These are phyloP conservation scores for bread wheat (Triticum aestivum) DNA, from an alignment of 176 grass and related monocot genomes.

Conservation along the genomic window DNA sequence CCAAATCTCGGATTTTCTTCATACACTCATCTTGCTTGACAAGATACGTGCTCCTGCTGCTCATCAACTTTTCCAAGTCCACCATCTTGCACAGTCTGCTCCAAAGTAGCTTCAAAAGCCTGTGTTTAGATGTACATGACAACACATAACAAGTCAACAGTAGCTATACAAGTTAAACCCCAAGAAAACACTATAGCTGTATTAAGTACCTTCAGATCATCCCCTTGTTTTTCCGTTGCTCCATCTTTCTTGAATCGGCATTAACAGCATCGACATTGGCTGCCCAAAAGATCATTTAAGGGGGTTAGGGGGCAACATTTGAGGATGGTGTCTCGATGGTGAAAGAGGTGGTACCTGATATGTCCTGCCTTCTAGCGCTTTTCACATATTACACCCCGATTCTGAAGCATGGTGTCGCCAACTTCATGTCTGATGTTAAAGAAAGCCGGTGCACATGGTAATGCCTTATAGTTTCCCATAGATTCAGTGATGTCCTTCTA, in stretches of 20 bases:
- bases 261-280: slow-evolving; percentile 63
- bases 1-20: slow-evolving; percentile 95
- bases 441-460: slow-evolving; percentile 80
- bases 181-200: not conserved
- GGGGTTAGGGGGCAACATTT: slow-evolving; percentile 60
- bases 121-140: slow-evolving; percentile 36
- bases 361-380: slow-evolving; percentile 78
- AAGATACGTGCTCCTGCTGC: slow-evolving; percentile 66
- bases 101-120: slow-evolving; percentile 68
- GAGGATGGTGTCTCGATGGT: slow-evolving; percentile 91
- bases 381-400: slow-evolving; percentile 98
- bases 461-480: not conserved
- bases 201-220: slow-evolving; percentile 75
- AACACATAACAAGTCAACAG: slow-evolving; percentile 27
- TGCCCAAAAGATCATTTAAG: slow-evolving; percentile 29
- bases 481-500: not conserved
- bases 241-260: slow-evolving; percentile 58
- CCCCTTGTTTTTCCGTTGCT: slow-evolving; percentile 61
- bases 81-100: slow-evolving; percentile 74
- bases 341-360: slow-evolving; percentile 76
- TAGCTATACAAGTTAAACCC: not conserved
- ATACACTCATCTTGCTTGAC: slow-evolving; percentile 84
- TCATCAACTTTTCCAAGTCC: slow-evolving; percentile 87
- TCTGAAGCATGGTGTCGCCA: slow-evolving; percentile 75
- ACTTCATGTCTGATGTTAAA: slow-evolving; percentile 76